Conservation (phyloP, 2,329 filamentous ascomycete species). For the Didymella sp. region DNA sequence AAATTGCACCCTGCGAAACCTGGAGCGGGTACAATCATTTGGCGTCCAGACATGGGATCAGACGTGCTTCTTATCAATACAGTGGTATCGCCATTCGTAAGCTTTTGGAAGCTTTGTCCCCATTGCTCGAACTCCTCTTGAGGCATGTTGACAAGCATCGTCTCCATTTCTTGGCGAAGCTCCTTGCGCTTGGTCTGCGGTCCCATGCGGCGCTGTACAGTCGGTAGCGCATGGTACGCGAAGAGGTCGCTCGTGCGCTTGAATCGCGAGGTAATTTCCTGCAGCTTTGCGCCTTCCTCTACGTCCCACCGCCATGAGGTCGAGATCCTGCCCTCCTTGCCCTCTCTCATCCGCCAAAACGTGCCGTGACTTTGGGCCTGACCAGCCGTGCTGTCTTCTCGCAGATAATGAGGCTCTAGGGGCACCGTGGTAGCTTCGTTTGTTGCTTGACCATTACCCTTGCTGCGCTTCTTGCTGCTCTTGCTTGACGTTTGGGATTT, state of each 20-base stretch:
- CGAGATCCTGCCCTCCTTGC: constrained; percentile 25
- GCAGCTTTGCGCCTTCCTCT: constrained; percentile 7
- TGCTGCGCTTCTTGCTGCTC: no score
- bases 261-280: constrained; percentile 19
- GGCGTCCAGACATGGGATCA: neutral
- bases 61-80: constrained; percentile 22
- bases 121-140: constrained; percentile 23
- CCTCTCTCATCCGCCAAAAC: neutral
- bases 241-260: constrained; percentile 30
- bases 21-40: neutral
- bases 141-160: constrained; percentile 15
- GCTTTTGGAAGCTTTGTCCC: constrained; percentile 26
- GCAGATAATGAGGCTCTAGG: no score
- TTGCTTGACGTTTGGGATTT: no score
- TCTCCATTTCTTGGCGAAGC: constrained; percentile 24
- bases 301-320: constrained; percentile 34
- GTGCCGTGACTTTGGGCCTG: neutral
- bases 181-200: constrained; percentile 16
- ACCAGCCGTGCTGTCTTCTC: neutral
- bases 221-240: constrained; percentile 35
- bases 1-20: no score
- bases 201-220: constrained; percentile 21
- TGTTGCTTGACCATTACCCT: no score
- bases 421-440: no score
- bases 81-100: constrained; percentile 26